Evolutionary conservation across 495 filamentous ascomycete genomes (phyloP), one percentile per base, ranked within the genome.

Genomic region (Podospora pseudoanserina): DNA sequence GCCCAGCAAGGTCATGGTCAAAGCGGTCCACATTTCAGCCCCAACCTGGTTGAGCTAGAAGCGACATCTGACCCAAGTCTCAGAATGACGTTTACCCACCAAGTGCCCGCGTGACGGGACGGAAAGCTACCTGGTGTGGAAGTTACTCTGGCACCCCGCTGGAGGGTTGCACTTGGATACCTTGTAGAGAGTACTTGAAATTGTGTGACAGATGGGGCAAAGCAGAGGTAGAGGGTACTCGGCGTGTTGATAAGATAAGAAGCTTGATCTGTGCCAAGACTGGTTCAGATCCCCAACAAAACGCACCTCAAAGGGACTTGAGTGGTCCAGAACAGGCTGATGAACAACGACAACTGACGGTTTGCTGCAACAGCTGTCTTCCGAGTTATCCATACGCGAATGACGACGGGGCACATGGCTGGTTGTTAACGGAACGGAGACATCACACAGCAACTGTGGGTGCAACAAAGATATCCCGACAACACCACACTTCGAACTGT

Each of bases 61-160:
- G 55, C 11, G 55, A 58, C 55, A 20, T 58, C 55, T 58, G 55
- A 58, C 55, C 55, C 55, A 58, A 58, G 55, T 58, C 55, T 58
- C 55, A 20, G 55, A 58, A 58, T 58, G 55, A 58, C 55, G 55
- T 26, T 58, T 26, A 5, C 54, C 6, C 23, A 23, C 23, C 23
- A 1, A 23, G 23, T 23, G 23, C 23, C 23, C 55, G 55, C 55
- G 55, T 26, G 55, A 20, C n/a, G 11, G 6, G 55, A n/a, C 23
- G 55, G 55, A 20, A 58, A 58, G 55, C 4, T 58, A 20, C 55
- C 23, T 20, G 5, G n/a, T 20, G n/a, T 18, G 23, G 55, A 58
- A 26, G 55, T 58, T 58, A 23, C n/a, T 20, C 18, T 49, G 7
- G 2, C 9, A n/a, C 5, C 19, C 55, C 55, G 55, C 55, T 58